A percentile compares a stretch with the other conserved stretches of the same genome.
These are phyloP conservation scores for Hirschioporus abietinus DNA, from an alignment of 768 basidiomycete species.

Conservation along the genomic window DNA sequence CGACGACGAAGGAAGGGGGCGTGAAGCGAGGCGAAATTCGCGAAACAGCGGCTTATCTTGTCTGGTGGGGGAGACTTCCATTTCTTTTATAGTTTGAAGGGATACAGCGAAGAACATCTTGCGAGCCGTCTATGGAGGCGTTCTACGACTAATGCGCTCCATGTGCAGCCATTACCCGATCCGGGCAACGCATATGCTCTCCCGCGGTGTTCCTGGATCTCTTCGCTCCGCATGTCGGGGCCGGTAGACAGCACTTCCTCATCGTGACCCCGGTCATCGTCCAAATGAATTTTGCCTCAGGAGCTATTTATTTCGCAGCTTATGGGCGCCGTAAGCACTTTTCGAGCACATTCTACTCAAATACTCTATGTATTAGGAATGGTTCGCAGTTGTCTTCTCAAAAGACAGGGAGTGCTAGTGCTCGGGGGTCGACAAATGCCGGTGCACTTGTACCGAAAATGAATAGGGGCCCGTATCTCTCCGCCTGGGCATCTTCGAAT, in stretches of 20 bases:
- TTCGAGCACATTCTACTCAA: too few relatives aligned
- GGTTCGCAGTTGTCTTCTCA: too few relatives aligned
- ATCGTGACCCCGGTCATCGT: not conserved
- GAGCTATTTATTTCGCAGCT: too few relatives aligned
- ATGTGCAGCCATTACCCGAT: not conserved
- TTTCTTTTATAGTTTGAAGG: not conserved
- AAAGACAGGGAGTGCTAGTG: too few relatives aligned
- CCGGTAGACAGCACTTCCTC: not conserved
- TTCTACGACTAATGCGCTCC: not conserved
- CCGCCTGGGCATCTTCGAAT: too few relatives aligned
- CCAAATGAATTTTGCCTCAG: too few relatives aligned
- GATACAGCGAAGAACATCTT: not conserved
- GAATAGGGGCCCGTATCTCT: not conserved
- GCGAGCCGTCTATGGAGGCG: not conserved
- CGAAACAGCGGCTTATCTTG: not conserved
- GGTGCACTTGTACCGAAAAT: not conserved
- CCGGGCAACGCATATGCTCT: not conserved
- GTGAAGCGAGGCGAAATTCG: conserved; percentile 1
- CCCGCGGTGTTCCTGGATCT: not conserved
- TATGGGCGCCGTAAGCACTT: too few relatives aligned
- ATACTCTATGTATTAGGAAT: too few relatives aligned
- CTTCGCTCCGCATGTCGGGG: not conserved
- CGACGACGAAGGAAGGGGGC: not conserved
- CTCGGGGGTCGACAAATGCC: too few relatives aligned
- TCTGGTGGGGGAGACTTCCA: not conserved